Conservation (phyloP, 2,329 filamentous ascomycete genomes). For the Reticulascus tulasneorum region DNA sequence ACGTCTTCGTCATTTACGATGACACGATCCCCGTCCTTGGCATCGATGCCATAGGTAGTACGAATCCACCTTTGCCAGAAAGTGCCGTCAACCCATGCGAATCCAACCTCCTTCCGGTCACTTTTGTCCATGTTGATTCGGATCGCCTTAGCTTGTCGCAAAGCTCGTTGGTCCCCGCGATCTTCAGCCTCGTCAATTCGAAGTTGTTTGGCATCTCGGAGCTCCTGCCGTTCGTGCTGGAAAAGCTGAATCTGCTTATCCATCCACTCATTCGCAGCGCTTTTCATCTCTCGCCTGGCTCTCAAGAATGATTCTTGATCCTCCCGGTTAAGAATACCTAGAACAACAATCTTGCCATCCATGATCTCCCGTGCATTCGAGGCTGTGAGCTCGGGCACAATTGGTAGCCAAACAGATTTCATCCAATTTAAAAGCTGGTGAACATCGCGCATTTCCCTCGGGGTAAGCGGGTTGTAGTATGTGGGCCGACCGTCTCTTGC, state of each 20-base stretch:
- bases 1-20: constrained; percentile 98
- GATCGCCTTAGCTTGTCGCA: constrained; percentile 85
- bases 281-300: constrained; percentile 88
- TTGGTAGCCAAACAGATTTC: constrained; percentile 91
- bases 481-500: constrained; percentile 83
- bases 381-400: constrained; percentile 89
- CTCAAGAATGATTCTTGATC: constrained; percentile 73
- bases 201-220: constrained; percentile 90
- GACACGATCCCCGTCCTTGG: constrained; percentile 82
- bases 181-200: constrained; percentile 96
- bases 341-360: constrained; percentile 89
- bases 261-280: constrained; percentile 95
- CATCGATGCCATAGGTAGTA: constrained; percentile 90
- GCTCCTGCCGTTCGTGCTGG: constrained; percentile 87
- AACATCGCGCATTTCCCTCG: constrained; percentile 88
- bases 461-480: constrained; percentile 84
- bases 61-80: constrained; percentile 98
- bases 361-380: constrained; percentile 93
- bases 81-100: constrained; percentile 94
- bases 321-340: constrained; percentile 80
- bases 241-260: constrained; percentile 91
- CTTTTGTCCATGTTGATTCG: constrained; percentile 86
- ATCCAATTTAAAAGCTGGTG: constrained; percentile 82
- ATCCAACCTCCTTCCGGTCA: constrained; percentile 82
- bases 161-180: constrained; percentile 80